Evolutionary conservation across 306 rosid genomes (phyloP).

Genomic region (Vigna hirtella): DNA sequence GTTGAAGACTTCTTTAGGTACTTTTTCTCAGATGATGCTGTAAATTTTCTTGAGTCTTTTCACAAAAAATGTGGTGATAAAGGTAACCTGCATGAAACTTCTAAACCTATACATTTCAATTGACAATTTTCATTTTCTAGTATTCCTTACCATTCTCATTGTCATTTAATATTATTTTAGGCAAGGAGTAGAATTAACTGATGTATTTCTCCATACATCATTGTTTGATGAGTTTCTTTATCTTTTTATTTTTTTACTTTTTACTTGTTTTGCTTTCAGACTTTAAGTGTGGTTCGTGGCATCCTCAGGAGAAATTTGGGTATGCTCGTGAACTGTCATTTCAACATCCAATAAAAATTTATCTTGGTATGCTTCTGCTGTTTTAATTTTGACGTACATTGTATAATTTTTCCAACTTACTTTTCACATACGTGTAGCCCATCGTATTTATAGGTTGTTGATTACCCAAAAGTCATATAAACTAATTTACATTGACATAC

Average conservation of each 20-base stretch:
- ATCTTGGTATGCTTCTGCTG: slow-evolving; percentile 72
- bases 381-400: slow-evolving; percentile 28
- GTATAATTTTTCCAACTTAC: slow-evolving; percentile 12
- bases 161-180: slow-evolving; percentile 31
- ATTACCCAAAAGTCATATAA: background rate
- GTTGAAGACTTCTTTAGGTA: slow-evolving; percentile 83
- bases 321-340: slow-evolving; percentile 81
- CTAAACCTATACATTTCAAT: slow-evolving; percentile 21
- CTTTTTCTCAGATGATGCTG: slow-evolving; percentile 76
- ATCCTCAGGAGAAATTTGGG: slow-evolving; percentile 71
- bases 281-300: slow-evolving; percentile 73
- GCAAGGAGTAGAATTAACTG: slow-evolving; percentile 23
- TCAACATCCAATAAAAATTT: slow-evolving; percentile 94
- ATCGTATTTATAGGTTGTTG: slow-evolving; percentile 24
- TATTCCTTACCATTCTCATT: slow-evolving; percentile 19
- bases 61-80: slow-evolving; percentile 87
- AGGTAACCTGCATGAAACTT: slow-evolving; percentile 62
- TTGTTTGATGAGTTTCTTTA: slow-evolving; percentile 26
- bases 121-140: slow-evolving; percentile 29
- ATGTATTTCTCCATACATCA: slow-evolving; percentile 24
- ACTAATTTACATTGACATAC: slow-evolving; percentile 6
- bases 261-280: slow-evolving; percentile 57
- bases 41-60: slow-evolving; percentile 65
- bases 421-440: background rate
- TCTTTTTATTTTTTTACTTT: background rate